Evolutionary conservation across 2,329 filamentous ascomycete species (phyloP).

Genomic region (Exophiala dermatitidis): DNA sequence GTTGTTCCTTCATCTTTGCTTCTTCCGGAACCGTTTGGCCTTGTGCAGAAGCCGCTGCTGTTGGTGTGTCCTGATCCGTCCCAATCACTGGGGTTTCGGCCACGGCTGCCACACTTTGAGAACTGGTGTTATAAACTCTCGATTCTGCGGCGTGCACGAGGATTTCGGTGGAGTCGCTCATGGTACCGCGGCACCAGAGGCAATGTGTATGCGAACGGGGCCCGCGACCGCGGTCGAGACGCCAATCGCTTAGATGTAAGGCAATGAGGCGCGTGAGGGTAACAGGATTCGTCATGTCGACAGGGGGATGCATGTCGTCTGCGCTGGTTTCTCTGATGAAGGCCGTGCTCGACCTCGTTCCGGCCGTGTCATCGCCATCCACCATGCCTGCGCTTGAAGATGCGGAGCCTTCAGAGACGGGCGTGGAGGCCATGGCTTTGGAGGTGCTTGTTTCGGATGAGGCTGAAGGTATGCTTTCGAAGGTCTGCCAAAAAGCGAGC

Average conservation of each 20-base stretch:
- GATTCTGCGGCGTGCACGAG: conserved; percentile 8
- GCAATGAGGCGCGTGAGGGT: conserved; percentile 13
- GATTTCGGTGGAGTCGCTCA: conserved; percentile 9
- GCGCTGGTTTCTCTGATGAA: conserved; percentile 1
- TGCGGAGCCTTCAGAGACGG: not conserved
- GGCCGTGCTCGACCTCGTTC: not conserved
- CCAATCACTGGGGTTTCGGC: not conserved
- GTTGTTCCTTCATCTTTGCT: not conserved
- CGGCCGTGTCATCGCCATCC: not conserved
- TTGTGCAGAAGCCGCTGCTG: not conserved
- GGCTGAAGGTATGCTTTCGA: not conserved
- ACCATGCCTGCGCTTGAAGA: not conserved
- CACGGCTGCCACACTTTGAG: conserved; percentile 10
- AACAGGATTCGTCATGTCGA: conserved; percentile 5
- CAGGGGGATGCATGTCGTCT: conserved; percentile 7
- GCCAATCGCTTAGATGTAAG: conserved; percentile 9
- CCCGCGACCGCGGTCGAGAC: conserved; percentile 8
- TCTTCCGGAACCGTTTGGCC: too few species aligned
- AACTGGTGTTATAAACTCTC: not conserved
- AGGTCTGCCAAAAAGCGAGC: not conserved
- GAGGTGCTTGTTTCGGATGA: not conserved
- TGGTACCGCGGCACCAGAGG: conserved; percentile 14
- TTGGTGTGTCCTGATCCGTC: not conserved
- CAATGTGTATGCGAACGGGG: conserved; percentile 13
- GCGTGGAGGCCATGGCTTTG: not conserved